Conservation (phyloP, 2,329 filamentous ascomycete genomes). For the Chaetomium sp. region DNA sequence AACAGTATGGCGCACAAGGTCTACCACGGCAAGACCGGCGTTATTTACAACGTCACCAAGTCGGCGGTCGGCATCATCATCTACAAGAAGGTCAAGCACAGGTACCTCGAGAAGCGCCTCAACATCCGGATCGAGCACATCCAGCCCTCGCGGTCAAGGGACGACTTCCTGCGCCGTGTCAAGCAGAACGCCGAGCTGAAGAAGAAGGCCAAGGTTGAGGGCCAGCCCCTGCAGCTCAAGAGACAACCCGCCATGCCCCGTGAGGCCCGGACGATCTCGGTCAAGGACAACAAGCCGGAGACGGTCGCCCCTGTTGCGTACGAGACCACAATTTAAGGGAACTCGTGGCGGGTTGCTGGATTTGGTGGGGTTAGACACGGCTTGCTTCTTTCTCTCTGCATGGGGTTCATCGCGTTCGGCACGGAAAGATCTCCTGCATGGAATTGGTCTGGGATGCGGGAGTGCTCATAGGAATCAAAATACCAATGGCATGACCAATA, state of each 20-base stretch:
- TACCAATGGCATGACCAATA: conserved; percentile 39
- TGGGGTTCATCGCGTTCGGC: conserved; percentile 42
- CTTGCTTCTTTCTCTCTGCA: conserved; percentile 42
- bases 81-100: conserved; percentile 99
- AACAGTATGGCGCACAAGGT: conserved; percentile 96
- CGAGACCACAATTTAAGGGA: conserved; percentile 92
- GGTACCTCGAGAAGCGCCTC: conserved; percentile 99
- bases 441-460: conserved; percentile 40
- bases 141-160: conserved; percentile 87
- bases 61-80: conserved; percentile 97
- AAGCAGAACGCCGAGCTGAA: conserved; percentile 94
- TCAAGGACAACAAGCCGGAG: conserved; percentile 84
- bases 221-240: conserved; percentile 89
- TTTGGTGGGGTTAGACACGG: conserved; percentile 34
- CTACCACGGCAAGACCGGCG: conserved; percentile 99
- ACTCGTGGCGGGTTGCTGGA: conserved; percentile 25
- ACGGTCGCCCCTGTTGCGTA: conserved; percentile 90
- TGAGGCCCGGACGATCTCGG: conserved; percentile 75
- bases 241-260: conserved; percentile 80
- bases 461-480: conserved; percentile 42
- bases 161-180: conserved; percentile 94
- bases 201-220: conserved; percentile 89
- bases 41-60: conserved; percentile 99
- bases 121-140: conserved; percentile 99
- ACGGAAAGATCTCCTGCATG: conserved; percentile 42